Evolutionary conservation across 768 basidiomycete genomes (phyloP).

Genomic region (Candolleomyces aberdarensis): DNA sequence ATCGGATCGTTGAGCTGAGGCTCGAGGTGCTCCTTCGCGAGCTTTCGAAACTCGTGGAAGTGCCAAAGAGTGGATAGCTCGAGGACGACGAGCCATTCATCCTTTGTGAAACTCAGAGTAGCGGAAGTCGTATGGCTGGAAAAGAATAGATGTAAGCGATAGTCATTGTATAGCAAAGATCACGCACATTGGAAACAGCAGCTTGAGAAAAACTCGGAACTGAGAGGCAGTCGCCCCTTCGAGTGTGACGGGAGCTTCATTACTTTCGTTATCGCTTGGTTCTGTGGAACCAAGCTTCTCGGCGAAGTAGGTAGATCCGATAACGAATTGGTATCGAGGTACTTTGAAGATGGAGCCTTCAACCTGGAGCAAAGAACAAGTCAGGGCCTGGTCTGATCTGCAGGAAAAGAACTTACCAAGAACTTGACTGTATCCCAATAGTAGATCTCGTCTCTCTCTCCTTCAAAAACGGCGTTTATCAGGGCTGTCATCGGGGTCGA

Average conservation of each 20-base stretch:
- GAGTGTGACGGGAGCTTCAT: not conserved
- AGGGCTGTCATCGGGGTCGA: too few relatives aligned
- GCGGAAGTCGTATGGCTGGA: not conserved
- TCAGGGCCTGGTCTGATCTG: too few relatives aligned
- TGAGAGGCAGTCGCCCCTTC: not conserved
- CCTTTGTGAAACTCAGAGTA: not conserved
- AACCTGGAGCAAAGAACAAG: not conserved
- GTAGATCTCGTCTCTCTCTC: not conserved
- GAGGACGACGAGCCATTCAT: constrained; percentile 9
- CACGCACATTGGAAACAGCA: constrained; percentile 1
- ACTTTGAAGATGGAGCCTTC: not conserved
- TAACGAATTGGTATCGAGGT: not conserved
- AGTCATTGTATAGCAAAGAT: not conserved
- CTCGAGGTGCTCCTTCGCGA: constrained; percentile 5
- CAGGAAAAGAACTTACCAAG: not conserved
- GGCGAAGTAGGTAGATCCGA: not conserved
- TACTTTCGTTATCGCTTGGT: not conserved
- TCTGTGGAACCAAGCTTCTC: not conserved
- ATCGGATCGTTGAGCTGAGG: not conserved
- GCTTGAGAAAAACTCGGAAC: not conserved
- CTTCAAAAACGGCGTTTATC: too few relatives aligned
- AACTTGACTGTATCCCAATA: not conserved
- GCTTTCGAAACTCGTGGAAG: constrained; percentile 6
- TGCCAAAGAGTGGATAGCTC: constrained; percentile 4
- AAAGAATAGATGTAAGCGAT: not conserved